phyloP scores from a whole-genome alignment of 2,329 filamentous ascomycete genomes.

The Pseudogymnoascus sp. region DNA sequence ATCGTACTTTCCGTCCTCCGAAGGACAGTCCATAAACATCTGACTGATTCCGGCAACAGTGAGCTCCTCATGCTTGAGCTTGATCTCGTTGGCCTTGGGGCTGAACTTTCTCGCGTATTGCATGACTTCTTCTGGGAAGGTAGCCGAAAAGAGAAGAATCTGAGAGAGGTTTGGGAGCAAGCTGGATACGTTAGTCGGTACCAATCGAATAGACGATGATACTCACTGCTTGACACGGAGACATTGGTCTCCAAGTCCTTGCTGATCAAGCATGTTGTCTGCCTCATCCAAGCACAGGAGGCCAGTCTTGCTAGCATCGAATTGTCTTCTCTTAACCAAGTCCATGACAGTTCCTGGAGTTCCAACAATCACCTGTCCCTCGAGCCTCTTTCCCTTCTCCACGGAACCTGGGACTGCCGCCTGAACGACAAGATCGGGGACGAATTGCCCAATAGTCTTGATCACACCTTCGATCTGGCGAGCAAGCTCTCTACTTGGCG shows the following conservation, averaged over 20 bases:
- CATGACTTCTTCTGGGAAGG: conserved; percentile 80
- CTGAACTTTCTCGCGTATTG: conserved; percentile 78
- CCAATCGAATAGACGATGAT: neutral
- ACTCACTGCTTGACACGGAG: conserved; percentile 76
- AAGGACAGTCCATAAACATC: conserved; percentile 89
- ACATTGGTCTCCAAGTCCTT: conserved; percentile 92
- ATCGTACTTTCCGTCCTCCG: conserved; percentile 76
- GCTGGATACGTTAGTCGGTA: conserved; percentile 14
- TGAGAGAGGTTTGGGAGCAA: conserved; percentile 69
- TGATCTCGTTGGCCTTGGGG: conserved; percentile 78
- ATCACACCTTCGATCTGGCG: conserved; percentile 89
- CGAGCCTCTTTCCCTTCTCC: conserved; percentile 59
- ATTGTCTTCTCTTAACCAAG: conserved; percentile 66
- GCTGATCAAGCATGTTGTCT: conserved; percentile 97
- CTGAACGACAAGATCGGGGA: conserved; percentile 66
- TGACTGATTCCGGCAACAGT: conserved; percentile 97
- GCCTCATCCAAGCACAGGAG: conserved; percentile 92
- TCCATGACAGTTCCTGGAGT: conserved; percentile 93
- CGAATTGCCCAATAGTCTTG: conserved; percentile 74
- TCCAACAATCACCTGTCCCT: conserved; percentile 77
- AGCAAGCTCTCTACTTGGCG: conserved; percentile 88
- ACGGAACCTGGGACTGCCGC: conserved; percentile 77
- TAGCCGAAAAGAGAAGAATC: conserved; percentile 91
- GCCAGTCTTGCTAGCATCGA: conserved; percentile 66
- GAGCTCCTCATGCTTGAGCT: conserved; percentile 80